Conservation (phyloP, 1,284 basidiomycete species). For the Ustanciosporium gigantosporum region DNA sequence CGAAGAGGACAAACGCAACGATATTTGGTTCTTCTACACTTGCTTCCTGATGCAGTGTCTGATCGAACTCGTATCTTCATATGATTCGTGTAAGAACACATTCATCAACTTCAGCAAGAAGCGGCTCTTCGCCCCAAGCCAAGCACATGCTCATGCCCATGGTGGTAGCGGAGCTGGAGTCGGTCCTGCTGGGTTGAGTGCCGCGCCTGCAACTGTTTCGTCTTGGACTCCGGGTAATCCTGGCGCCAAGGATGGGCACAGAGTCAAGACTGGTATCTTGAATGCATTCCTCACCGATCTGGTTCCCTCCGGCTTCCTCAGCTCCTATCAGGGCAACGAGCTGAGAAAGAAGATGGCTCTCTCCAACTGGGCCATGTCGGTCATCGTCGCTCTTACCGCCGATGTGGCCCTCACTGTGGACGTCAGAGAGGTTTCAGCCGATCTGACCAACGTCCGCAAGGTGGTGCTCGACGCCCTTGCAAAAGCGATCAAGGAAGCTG, state of each 20-base stretch:
- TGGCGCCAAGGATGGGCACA: slow-evolving; percentile 14
- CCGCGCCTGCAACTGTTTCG: slow-evolving; percentile 73
- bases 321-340: slow-evolving; percentile 47
- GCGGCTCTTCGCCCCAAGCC: slow-evolving; percentile 20
- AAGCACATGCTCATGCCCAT: too few species aligned
- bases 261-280: slow-evolving; percentile 34
- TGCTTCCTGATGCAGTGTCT: slow-evolving; percentile 89
- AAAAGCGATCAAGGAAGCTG: slow-evolving; percentile 81
- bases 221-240: slow-evolving; percentile 63
- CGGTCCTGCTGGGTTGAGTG: slow-evolving; percentile 66
- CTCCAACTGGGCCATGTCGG: slow-evolving; percentile 79
- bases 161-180: slow-evolving; percentile 66
- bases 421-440: slow-evolving; percentile 72
- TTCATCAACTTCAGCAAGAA: slow-evolving; percentile 78
- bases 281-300: slow-evolving; percentile 53
- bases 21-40: slow-evolving; percentile 68
- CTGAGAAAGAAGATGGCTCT: slow-evolving; percentile 57
- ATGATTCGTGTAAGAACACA: slow-evolving; percentile 83
- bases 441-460: slow-evolving; percentile 81
- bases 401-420: slow-evolving; percentile 72
- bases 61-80: slow-evolving; percentile 90
- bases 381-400: slow-evolving; percentile 86
- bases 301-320: slow-evolving; percentile 58
- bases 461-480: slow-evolving; percentile 85
- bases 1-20: slow-evolving; percentile 25